phyloP scores from a whole-genome alignment of 495 filamentous ascomycete species.

The Xylaria bambusicola region DNA sequence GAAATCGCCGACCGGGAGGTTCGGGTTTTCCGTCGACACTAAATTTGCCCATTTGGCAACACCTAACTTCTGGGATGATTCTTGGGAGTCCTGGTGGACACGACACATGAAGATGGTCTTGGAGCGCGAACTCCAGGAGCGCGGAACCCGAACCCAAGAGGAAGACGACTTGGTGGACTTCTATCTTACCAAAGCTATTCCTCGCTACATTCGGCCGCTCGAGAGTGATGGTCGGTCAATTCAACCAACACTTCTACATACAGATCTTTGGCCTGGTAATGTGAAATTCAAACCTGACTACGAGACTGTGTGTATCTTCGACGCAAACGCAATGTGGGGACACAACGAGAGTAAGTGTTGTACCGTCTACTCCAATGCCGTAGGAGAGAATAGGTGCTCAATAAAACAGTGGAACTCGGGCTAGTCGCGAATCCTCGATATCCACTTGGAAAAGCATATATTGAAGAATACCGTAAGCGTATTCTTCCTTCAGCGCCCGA shows the following conservation, averaged over 20 bases:
- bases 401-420: constrained; percentile 36
- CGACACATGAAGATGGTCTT: constrained; percentile 24
- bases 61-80: constrained; percentile 41
- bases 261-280: constrained; percentile 50
- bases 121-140: constrained; percentile 14
- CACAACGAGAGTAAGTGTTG: constrained; percentile 46
- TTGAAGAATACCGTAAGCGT: constrained; percentile 27
- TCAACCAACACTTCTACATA: constrained; percentile 47
- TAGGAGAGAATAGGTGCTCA: not conserved
- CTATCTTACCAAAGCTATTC: constrained; percentile 40
- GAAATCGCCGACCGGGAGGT: constrained; percentile 49
- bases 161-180: constrained; percentile 20
- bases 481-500: constrained; percentile 29
- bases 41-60: constrained; percentile 46
- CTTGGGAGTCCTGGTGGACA: constrained; percentile 49
- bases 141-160: not conserved
- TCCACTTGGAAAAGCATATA: constrained; percentile 24
- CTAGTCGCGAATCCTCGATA: constrained; percentile 33
- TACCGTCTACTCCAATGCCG: not conserved
- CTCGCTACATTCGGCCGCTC: constrained; percentile 38
- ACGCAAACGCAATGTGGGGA: constrained; percentile 47
- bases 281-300: constrained; percentile 37
- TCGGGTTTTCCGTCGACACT: constrained; percentile 53
- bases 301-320: constrained; percentile 43
- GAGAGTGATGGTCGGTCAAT: constrained; percentile 42